A percentile compares a stretch with the other conserved stretches of the same genome.
phyloP scores from a whole-genome alignment of 2,329 filamentous ascomycete species.

The Alternaria alternata region DNA sequence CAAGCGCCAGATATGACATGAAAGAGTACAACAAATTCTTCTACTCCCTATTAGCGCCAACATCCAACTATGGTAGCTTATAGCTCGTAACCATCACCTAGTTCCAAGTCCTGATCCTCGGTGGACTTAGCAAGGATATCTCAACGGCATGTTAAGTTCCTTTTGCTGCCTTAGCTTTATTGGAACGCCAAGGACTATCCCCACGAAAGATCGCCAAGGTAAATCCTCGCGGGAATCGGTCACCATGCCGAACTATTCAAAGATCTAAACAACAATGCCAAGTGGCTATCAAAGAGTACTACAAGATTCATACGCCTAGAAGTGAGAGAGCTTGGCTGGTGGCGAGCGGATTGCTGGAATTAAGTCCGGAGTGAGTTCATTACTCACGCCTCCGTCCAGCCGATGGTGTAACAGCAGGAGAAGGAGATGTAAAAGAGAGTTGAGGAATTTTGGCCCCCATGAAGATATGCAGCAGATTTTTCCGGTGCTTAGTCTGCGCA shows the following conservation, averaged over 20 bases:
- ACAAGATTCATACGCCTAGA: background rate
- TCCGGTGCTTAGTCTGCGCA: background rate
- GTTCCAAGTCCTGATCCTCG: background rate
- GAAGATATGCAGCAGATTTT: background rate
- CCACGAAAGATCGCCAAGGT: no score
- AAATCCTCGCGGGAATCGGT: no score
- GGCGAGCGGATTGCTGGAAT: background rate
- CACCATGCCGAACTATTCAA: no score
- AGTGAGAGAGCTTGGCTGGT: background rate
- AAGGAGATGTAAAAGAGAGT: background rate
- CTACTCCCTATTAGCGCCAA: background rate
- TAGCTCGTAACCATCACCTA: background rate
- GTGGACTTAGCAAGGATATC: no score
- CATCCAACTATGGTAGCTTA: background rate
- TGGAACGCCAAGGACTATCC: no score
- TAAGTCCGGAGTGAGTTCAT: background rate
- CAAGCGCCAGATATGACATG: background rate
- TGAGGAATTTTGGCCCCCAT: background rate
- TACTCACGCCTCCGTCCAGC: background rate
- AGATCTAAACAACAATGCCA: no score
- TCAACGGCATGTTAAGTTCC: no score
- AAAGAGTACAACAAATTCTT: background rate
- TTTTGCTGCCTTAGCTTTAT: no score
- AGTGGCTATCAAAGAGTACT: no score
- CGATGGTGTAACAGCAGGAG: background rate